A percentile compares a stretch with the other conserved stretches of the same genome.
phyloP scores from a whole-genome alignment of 1,284 basidiomycete species.

The Boletus putidus region DNA sequence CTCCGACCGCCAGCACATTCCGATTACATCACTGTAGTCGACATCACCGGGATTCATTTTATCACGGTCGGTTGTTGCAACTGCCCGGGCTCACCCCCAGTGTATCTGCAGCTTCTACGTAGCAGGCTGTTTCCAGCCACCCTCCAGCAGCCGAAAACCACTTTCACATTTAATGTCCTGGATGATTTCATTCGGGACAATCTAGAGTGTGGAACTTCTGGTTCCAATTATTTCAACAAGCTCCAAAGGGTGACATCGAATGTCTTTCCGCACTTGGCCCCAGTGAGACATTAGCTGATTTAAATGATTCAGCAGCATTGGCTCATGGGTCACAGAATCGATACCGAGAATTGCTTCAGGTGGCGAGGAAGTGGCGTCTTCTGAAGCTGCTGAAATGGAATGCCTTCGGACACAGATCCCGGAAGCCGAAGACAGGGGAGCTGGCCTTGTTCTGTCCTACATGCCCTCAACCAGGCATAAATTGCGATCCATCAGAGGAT shows the following conservation, averaged over 20 bases:
- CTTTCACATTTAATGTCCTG: conserved; percentile 34
- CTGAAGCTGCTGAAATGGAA: conserved; percentile 11
- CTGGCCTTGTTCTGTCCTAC: conserved; percentile 19
- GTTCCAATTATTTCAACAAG: conserved; percentile 30
- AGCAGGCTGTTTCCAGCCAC: background rate
- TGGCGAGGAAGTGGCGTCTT: conserved; percentile 3
- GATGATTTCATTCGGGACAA: conserved; percentile 32
- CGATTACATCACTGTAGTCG: background rate
- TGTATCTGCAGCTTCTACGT: background rate
- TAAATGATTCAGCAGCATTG: too few species aligned
- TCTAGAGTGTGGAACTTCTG: conserved; percentile 31
- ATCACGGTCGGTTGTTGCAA: background rate
- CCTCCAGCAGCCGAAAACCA: conserved; percentile 19
- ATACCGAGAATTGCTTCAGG: conserved; percentile 14
- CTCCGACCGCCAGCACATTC: background rate
- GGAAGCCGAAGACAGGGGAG: background rate
- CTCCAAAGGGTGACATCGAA: conserved; percentile 28
- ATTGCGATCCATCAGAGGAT: background rate
- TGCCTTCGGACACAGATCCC: background rate
- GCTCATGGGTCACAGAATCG: background rate
- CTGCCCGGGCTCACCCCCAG: background rate
- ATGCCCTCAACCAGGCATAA: conserved; percentile 21
- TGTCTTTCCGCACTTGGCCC: conserved; percentile 23
- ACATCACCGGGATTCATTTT: background rate
- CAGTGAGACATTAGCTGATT: background rate